Evolutionary conservation across 2,329 filamentous ascomycete genomes (phyloP).

Genomic region (Colletotrichum liriopes): DNA sequence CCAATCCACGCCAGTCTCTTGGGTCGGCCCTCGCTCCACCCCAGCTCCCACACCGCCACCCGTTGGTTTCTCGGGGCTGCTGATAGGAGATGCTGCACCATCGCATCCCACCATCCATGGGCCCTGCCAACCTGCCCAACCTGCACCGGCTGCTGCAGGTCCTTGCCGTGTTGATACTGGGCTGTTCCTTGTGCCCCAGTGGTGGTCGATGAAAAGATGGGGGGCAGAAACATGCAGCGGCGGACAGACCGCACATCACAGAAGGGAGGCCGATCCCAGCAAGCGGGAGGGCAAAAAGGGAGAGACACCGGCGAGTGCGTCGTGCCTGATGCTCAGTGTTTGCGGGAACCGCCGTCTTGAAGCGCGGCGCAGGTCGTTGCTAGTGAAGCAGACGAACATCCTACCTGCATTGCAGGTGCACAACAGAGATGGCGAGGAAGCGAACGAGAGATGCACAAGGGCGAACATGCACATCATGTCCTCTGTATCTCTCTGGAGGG

Average conservation of each 20-base stretch:
- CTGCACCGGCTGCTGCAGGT: conserved; percentile 18
- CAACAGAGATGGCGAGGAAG: not conserved
- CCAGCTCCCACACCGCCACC: conserved; percentile 26
- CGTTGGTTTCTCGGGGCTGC: conserved; percentile 26
- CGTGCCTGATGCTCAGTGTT: not conserved
- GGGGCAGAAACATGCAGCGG: conserved; percentile 36
- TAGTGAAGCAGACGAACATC: not conserved
- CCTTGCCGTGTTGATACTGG: conserved; percentile 27
- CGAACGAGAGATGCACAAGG: not conserved
- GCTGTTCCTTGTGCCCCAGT: conserved; percentile 24
- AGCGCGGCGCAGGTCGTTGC: no score
- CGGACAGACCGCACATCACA: conserved; percentile 24
- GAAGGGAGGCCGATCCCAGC: conserved; percentile 28
- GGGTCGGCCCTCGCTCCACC: not conserved
- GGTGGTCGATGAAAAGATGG: conserved; percentile 24
- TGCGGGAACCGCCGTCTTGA: not conserved
- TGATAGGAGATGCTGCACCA: conserved; percentile 32
- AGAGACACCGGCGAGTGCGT: conserved; percentile 8
- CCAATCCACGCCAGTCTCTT: conserved; percentile 3
- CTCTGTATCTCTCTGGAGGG: not conserved
- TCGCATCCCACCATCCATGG: conserved; percentile 16
- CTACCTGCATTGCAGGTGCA: not conserved
- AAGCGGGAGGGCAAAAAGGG: conserved; percentile 21
- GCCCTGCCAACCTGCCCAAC: not conserved
- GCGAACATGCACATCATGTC: not conserved